These are phyloP conservation scores for Flaveria floridana DNA, from an alignment of 140 eudicot species.

Conservation along the genomic window DNA sequence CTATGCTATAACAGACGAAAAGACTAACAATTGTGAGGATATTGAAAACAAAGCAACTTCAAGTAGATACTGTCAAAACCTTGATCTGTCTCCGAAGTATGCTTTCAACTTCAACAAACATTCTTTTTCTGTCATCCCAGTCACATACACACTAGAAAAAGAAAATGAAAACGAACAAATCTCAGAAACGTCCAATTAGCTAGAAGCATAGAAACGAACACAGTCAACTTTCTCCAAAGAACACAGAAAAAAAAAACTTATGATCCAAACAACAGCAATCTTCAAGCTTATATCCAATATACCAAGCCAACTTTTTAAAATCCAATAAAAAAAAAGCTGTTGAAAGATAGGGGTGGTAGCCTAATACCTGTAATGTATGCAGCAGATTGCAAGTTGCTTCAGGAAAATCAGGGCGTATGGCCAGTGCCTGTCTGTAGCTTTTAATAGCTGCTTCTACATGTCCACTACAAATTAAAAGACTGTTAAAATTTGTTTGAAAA, in stretches of 20 bases:
- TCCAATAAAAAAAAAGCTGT: neutral
- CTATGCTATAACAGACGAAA: neutral
- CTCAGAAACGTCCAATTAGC: neutral
- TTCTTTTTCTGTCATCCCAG: constrained; percentile 87
- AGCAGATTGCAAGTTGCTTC: constrained; percentile 96
- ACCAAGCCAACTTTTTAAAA: neutral
- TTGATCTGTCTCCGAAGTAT: constrained; percentile 79
- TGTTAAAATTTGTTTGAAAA: neutral
- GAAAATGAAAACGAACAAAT: neutral
- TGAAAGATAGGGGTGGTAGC: neutral
- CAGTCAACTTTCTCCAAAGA: neutral
- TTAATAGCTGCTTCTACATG: constrained; percentile 85
- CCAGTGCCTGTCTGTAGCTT: constrained; percentile 84
- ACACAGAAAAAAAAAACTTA: neutral
- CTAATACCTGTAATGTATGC: constrained; percentile 78
- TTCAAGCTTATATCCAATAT: neutral
- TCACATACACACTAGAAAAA: constrained; percentile 77
- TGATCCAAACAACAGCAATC: neutral
- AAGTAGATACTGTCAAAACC: constrained; percentile 37
- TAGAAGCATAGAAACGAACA: neutral
- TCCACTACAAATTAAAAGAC: constrained; percentile 50
- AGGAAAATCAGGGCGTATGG: constrained; percentile 80
- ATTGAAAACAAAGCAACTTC: neutral
- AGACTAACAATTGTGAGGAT: neutral
- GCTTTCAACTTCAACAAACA: constrained; percentile 77